Evolutionary conservation across 1,284 basidiomycete genomes (phyloP).

Genomic region (Leccinum huronense): DNA sequence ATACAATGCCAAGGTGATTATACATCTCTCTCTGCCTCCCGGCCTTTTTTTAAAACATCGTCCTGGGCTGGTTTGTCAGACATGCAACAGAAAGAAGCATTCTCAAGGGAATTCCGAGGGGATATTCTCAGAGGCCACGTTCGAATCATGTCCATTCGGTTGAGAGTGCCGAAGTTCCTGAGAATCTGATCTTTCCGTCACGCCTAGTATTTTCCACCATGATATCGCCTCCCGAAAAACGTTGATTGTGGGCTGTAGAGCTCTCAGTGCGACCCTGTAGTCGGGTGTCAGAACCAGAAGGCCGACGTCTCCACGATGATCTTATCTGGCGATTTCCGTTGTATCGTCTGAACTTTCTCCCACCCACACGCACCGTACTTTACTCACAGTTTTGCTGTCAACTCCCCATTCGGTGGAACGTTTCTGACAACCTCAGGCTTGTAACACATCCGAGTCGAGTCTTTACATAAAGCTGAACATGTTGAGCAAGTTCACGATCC

Average conservation of each 20-base stretch:
- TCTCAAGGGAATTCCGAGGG: neutral
- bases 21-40: neutral
- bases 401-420: too few species aligned
- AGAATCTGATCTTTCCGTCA: neutral
- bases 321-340: neutral
- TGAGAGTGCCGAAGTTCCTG: neutral
- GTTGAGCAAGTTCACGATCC: too few species aligned
- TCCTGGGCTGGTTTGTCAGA: neutral
- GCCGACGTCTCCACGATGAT: neutral
- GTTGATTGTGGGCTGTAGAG: neutral
- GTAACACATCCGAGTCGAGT: too few species aligned
- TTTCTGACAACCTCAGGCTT: too few species aligned
- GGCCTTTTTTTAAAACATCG: neutral
- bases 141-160: neutral
- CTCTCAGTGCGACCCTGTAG: neutral
- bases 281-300: neutral
- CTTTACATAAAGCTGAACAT: too few species aligned
- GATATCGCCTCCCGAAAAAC: neutral
- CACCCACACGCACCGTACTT: neutral
- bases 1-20: slow-evolving; percentile 9
- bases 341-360: too few species aligned
- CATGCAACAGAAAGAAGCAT: neutral
- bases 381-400: too few species aligned
- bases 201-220: neutral
- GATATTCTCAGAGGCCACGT: neutral